Conservation (phyloP, 306 rosid species). For the Prunus kanzakura region DNA sequence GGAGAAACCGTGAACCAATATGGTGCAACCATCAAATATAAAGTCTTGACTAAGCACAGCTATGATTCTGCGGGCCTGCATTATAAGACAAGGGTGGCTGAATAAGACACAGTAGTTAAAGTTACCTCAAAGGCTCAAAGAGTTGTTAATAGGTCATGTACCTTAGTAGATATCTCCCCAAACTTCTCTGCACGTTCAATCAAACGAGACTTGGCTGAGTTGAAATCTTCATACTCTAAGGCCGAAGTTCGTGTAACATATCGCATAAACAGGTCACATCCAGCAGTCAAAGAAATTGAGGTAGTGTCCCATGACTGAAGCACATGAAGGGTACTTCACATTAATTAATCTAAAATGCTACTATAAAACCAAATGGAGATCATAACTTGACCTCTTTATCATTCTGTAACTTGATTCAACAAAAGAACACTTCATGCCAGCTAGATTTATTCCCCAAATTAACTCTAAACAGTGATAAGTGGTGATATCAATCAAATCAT, state of each 20-base stretch:
- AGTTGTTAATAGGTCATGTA: constrained; percentile 10
- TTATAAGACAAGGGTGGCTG: constrained; percentile 5
- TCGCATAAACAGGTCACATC: constrained; percentile 86
- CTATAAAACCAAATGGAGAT: background rate
- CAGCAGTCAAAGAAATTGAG: constrained; percentile 90
- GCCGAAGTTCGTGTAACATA: constrained; percentile 93
- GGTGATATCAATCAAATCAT: background rate
- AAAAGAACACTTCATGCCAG: background rate
- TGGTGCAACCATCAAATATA: constrained; percentile 86
- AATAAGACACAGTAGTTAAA: background rate
- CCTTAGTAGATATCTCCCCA: constrained; percentile 91
- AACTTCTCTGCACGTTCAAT: constrained; percentile 98
- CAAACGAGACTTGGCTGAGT: constrained; percentile 80
- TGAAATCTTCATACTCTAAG: constrained; percentile 83
- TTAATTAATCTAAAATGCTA: background rate
- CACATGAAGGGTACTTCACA: background rate
- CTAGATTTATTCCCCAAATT: background rate
- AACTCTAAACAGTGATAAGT: background rate
- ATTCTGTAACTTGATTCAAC: background rate
- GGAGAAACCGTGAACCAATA: constrained; percentile 92
- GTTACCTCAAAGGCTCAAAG: background rate
- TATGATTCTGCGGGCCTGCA: constrained; percentile 85
- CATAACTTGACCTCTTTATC: background rate
- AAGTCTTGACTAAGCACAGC: constrained; percentile 95
- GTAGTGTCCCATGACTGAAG: constrained; percentile 83